A percentile compares a stretch with the other conserved stretches of the same genome.
These are phyloP conservation scores for Claviceps humidiphila DNA, from an alignment of 2,329 filamentous ascomycete genomes.

Conservation along the genomic window DNA sequence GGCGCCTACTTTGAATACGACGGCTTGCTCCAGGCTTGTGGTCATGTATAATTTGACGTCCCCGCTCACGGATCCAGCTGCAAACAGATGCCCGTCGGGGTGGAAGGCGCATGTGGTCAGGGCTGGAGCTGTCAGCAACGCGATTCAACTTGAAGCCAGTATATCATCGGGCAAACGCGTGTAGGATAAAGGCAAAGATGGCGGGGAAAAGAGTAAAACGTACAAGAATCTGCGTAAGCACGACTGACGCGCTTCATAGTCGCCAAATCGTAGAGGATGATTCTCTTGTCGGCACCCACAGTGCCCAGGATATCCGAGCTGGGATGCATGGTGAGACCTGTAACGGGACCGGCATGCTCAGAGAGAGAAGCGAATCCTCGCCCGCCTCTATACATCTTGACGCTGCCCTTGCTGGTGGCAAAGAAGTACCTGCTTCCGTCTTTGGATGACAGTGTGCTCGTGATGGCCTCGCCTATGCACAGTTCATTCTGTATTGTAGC, in stretches of 20 bases:
- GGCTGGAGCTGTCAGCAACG: conserved; percentile 30
- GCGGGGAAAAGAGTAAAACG: conserved; percentile 20
- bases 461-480: conserved; percentile 54
- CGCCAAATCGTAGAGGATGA: conserved; percentile 73
- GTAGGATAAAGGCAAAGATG: neutral
- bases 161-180: neutral
- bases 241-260: conserved; percentile 58
- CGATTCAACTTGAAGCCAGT: neutral
- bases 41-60: conserved; percentile 84
- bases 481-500: conserved; percentile 55
- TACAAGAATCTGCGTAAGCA: conserved; percentile 68
- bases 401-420: conserved; percentile 58
- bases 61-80: conserved; percentile 65
- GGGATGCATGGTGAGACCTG: conserved; percentile 67
- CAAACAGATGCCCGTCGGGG: conserved; percentile 90
- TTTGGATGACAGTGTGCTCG: conserved; percentile 50
- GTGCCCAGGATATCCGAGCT: conserved; percentile 74
- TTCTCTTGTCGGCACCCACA: conserved; percentile 82
- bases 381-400: conserved; percentile 69
- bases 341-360: conserved; percentile 75
- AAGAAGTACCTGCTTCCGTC: conserved; percentile 48
- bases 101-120: conserved; percentile 76
- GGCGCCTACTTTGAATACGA: conserved; percentile 55
- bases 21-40: conserved; percentile 63
- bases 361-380: conserved; percentile 54